A percentile compares a stretch with the other conserved stretches of the same genome.
phyloP scores from a whole-genome alignment of 2,329 filamentous ascomycete species.

The Coniosporium tulheliwenetii region DNA sequence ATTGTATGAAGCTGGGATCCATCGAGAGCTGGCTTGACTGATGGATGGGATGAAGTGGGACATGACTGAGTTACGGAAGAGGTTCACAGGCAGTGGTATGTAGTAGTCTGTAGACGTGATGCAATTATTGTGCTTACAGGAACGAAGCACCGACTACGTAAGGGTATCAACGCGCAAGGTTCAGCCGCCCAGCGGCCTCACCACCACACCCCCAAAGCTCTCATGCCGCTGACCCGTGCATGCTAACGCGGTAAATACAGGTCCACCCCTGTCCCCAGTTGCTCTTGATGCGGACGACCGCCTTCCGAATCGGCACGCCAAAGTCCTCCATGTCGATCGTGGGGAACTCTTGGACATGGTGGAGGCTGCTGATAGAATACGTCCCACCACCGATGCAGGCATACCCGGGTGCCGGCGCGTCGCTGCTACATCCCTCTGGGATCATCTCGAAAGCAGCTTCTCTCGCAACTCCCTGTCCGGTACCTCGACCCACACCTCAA shows the following conservation, averaged over 20 bases:
- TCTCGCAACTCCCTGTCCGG: slow-evolving; percentile 5
- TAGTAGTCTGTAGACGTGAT: no score
- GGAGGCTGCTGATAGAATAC: slow-evolving; percentile 24
- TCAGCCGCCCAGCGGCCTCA: no score
- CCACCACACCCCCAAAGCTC: no score
- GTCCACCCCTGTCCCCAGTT: slow-evolving; percentile 30
- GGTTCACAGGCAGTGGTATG: no score
- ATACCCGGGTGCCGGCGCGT: slow-evolving; percentile 10
- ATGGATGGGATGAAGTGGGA: no score
- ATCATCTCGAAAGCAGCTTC: slow-evolving; percentile 6
- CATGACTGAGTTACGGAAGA: no score
- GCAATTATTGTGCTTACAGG: no score
- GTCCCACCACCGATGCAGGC: slow-evolving; percentile 23
- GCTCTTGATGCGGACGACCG: slow-evolving; percentile 21
- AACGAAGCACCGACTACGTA: no score
- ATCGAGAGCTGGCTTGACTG: no score
- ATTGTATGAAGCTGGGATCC: no score
- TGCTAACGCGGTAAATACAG: slow-evolving; percentile 29
- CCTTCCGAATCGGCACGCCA: slow-evolving; percentile 15
- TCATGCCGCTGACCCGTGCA: slow-evolving; percentile 17
- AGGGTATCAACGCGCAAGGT: no score
- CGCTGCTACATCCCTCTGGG: slow-evolving; percentile 1
- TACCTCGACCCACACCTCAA: slow-evolving; percentile 29
- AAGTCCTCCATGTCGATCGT: slow-evolving; percentile 9
- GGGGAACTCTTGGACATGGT: slow-evolving; percentile 25